A percentile compares a stretch with the other conserved stretches of the same genome.
Evolutionary conservation across 129 eudicot genomes (phyloP).

Genomic region (Tagetes patula): DNA sequence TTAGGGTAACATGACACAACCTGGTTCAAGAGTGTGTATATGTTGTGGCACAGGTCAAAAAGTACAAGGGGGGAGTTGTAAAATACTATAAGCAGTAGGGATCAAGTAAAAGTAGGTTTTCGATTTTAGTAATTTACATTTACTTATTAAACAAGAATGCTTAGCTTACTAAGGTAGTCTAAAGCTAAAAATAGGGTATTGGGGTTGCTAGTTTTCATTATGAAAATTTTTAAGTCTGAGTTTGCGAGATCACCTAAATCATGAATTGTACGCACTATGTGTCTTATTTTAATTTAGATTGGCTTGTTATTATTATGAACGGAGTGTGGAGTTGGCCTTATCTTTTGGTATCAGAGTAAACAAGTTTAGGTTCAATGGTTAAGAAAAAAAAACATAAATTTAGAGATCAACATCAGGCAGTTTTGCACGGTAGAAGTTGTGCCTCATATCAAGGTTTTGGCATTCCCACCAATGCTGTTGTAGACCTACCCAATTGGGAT

Average conservation of each 20-base stretch:
- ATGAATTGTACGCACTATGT: background rate
- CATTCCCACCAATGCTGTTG: background rate
- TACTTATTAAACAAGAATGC: background rate
- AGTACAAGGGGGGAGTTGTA: slow-evolving; percentile 1
- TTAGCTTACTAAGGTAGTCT: background rate
- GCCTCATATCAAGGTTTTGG: too few species aligned
- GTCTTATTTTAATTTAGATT: background rate
- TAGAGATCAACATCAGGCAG: background rate
- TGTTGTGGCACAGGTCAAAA: background rate
- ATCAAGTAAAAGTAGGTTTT: background rate
- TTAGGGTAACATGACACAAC: background rate
- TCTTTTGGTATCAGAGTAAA: background rate
- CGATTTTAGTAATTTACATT: background rate
- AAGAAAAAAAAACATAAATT: background rate
- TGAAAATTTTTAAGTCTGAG: background rate
- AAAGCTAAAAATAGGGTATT: background rate
- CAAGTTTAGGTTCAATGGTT: background rate
- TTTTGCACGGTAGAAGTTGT: background rate
- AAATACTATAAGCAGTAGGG: background rate
- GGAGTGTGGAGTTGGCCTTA: background rate
- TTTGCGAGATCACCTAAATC: background rate
- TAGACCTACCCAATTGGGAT: background rate
- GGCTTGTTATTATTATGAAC: background rate
- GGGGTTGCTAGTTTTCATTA: background rate
- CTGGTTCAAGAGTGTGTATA: background rate